Percentiles rank a stretch among this genome's conserved stretches.
phyloP scores from a whole-genome alignment of 2,329 filamentous ascomycete genomes.

The Leptodontidium sp. region DNA sequence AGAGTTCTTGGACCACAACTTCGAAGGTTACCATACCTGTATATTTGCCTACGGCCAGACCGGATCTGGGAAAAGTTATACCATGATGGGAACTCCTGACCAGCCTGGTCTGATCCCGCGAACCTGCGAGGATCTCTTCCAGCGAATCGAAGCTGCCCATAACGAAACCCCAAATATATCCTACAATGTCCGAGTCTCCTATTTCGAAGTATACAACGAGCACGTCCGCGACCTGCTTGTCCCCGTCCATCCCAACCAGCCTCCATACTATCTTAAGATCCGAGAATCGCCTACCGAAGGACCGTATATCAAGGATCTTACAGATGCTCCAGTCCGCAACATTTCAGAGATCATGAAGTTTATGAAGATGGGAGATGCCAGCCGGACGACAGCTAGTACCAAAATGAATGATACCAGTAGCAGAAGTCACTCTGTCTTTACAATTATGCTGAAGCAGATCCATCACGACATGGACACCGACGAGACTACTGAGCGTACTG shows the following conservation, averaged over 20 bases:
- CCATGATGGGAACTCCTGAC: conserved; percentile 91
- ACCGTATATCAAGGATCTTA: conserved; percentile 96
- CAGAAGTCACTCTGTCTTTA: conserved; percentile 96
- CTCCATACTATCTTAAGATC: conserved; percentile 94
- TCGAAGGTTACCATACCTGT: conserved; percentile 98
- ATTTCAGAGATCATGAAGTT: conserved; percentile 86
- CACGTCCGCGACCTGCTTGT: conserved; percentile 94
- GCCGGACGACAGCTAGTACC: conserved; percentile 88
- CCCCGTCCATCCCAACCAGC: conserved; percentile 72
- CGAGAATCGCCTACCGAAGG: conserved; percentile 94
- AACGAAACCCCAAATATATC: conserved; percentile 90
- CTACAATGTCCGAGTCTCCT: conserved; percentile 96
- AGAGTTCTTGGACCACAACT: conserved; percentile 98
- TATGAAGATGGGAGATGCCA: conserved; percentile 90
- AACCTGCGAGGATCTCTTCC: conserved; percentile 95
- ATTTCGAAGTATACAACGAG: conserved; percentile 99
- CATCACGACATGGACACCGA: conserved; percentile 98
- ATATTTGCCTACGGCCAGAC: conserved; percentile 99
- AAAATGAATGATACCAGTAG: conserved; percentile 99
- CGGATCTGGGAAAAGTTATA: conserved; percentile 97
- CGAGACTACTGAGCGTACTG: conserved; percentile 93
- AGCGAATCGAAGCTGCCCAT: conserved; percentile 79
- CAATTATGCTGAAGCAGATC: conserved; percentile 97
- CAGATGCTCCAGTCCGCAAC: conserved; percentile 88
- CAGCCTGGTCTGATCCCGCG: conserved; percentile 92